Base-by-base conservation (phyloP, 192 early-diverging fungal genomes). In the Coemansia sp. region DNA sequence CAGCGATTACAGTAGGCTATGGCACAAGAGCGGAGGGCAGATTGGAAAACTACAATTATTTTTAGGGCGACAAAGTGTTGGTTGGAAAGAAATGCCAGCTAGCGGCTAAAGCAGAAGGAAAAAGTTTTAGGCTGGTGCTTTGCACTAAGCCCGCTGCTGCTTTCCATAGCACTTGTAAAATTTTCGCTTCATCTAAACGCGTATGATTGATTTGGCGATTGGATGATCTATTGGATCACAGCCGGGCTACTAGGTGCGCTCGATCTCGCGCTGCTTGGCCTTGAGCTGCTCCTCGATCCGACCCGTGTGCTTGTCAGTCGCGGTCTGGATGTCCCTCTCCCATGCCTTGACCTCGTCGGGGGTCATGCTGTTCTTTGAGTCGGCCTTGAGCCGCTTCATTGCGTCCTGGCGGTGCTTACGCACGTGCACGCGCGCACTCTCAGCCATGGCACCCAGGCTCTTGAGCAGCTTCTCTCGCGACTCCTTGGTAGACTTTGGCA, bases 401-500 rank as follows among this genome's bases (percentile, higher is more conserved):
- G 90, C 90, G 47, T 90, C 89, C 32, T 90, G 88, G 24, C 94
- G 86, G 42, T 89, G 62, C 57, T 76, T 76, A 54, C 92, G 88
- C 54, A 95, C 82, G 46, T 87, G 82, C 11, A 81, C 82, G 39
- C 89, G 89, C n/a, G 87, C 66, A 62, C 87, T 83, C 65, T 95
- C 94, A 6, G 90, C 88, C 58, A 81, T 69, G 46, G 82, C 73
- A 24, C 71, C 66, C 10, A 88, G 85, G 19, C 82, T 40, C 66
- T 94, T 95, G 39, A 87, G 67, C 64, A 95, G 76, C 22, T 86
- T 84, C 12, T 91, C 90, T 22, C 92, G 86, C 67, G 85, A 89
- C 75, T 93, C 92, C 45, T 91, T 91, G 6, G 91, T 91, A 4
- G 89, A 87, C 89, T 91, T 93, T 64, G 92, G 94, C 47, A 96